Evolutionary conservation across 2,329 filamentous ascomycete species (phyloP).

Genomic region (Thielaviopsis ethacetica): DNA sequence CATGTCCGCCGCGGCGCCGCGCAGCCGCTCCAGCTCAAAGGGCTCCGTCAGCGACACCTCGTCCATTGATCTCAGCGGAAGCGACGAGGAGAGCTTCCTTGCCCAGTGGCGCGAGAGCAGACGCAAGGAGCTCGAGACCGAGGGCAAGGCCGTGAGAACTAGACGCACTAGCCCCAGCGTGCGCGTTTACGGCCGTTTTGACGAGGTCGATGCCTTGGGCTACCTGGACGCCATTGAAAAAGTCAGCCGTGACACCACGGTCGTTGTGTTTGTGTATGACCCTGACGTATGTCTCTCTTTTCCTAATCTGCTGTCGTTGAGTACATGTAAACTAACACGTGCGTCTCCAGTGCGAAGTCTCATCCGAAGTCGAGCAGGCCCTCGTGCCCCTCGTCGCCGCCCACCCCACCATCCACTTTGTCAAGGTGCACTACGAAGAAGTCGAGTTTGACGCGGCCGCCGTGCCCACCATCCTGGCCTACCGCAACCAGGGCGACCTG

Average conservation of each 20-base stretch:
- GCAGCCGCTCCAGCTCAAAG: constrained; percentile 21
- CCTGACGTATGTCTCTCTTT: constrained; percentile 44
- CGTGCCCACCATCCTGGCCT: constrained; percentile 77
- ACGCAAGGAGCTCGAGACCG: constrained; percentile 56
- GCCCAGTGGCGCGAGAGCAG: constrained; percentile 70
- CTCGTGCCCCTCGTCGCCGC: constrained; percentile 57
- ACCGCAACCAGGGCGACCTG: constrained; percentile 72
- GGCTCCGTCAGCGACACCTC: constrained; percentile 29
- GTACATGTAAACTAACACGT: constrained; percentile 14
- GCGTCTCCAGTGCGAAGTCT: constrained; percentile 53
- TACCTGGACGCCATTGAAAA: constrained; percentile 96
- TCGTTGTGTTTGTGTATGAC: constrained; percentile 90
- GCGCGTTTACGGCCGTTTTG: constrained; percentile 61
- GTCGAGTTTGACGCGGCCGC: constrained; percentile 86
- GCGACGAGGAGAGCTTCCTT: constrained; percentile 69
- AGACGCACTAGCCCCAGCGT: constrained; percentile 62
- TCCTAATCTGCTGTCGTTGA: not conserved
- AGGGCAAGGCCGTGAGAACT: constrained; percentile 38
- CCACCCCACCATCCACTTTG: constrained; percentile 61
- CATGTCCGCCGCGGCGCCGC: constrained; percentile 17
- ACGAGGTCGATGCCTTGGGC: constrained; percentile 73
- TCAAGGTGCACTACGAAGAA: constrained; percentile 80
- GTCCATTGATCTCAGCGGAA: constrained; percentile 22
- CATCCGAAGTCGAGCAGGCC: constrained; percentile 60
- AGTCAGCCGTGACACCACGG: constrained; percentile 60